phyloP scores from a whole-genome alignment of 441 rosid species.

The Eutrema salsugineum region DNA sequence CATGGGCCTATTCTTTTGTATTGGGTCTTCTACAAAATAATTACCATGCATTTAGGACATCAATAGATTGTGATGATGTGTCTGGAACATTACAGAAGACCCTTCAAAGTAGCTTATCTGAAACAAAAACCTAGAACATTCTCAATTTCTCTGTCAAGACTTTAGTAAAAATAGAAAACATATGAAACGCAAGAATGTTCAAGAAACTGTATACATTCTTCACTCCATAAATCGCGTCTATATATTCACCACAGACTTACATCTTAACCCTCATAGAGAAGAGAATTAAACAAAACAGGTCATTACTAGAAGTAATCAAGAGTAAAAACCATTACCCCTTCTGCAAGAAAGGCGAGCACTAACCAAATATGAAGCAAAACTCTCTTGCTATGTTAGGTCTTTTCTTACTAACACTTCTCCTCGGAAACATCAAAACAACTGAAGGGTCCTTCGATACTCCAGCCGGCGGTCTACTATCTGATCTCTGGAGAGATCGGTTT shows the following conservation, averaged over 20 bases:
- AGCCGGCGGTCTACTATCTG: slow-evolving; percentile 26
- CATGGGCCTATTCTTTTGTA: slow-evolving; percentile 6
- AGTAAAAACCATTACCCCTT: background rate
- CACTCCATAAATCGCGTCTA: background rate
- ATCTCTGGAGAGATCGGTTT: slow-evolving; percentile 33
- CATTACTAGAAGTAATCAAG: background rate
- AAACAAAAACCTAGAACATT: slow-evolving; percentile 34
- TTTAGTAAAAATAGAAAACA: background rate
- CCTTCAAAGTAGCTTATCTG: background rate
- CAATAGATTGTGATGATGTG: background rate
- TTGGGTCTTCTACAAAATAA: background rate
- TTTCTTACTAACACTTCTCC: slow-evolving; percentile 15
- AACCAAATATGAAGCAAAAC: background rate
- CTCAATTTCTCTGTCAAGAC: slow-evolving; percentile 19
- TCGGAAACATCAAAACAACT: slow-evolving; percentile 17
- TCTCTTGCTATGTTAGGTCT: slow-evolving; percentile 14
- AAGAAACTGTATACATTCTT: slow-evolving; percentile 7
- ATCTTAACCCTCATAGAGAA: background rate
- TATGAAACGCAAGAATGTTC: slow-evolving; percentile 18
- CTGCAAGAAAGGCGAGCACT: background rate
- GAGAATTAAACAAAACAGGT: background rate
- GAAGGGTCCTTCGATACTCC: slow-evolving; percentile 39
- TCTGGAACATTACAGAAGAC: slow-evolving; percentile 26
- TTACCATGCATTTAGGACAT: background rate
- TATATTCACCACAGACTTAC: background rate